phyloP scores from a whole-genome alignment of 2,329 filamentous ascomycete species.

The Annulohypoxylon truncatum region DNA sequence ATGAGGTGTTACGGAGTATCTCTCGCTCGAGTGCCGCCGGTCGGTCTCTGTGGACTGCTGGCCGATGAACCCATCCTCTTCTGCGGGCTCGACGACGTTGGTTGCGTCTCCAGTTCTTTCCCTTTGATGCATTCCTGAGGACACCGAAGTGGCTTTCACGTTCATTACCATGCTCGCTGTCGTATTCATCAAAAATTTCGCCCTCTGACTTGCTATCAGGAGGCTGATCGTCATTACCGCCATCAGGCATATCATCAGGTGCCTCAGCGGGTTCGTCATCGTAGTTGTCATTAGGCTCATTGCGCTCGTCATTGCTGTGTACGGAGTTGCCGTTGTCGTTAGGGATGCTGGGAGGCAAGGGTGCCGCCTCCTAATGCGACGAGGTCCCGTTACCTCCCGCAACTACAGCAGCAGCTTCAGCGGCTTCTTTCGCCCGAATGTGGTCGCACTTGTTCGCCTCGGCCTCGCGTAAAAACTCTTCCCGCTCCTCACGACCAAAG shows the following conservation, averaged over 20 bases:
- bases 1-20: too few relatives aligned
- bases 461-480: conserved; percentile 52
- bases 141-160: not conserved
- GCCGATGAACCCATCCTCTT: too few relatives aligned
- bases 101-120: not conserved
- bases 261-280: not conserved
- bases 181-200: not conserved
- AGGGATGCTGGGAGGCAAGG: not conserved
- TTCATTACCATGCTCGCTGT: too few relatives aligned
- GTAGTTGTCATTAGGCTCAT: not conserved
- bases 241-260: not conserved
- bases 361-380: conserved; percentile 30
- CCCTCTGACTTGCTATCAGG: not conserved
- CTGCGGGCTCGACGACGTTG: not conserved
- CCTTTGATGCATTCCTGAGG: not conserved
- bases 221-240: not conserved
- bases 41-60: too few relatives aligned
- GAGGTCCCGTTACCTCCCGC: conserved; percentile 23
- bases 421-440: conserved; percentile 20
- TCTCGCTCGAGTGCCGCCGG: too few relatives aligned
- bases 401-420: not conserved
- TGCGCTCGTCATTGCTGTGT: not conserved
- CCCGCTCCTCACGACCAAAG: conserved; percentile 77
- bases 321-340: not conserved
- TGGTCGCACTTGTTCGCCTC: conserved; percentile 34